Conservation (phyloP, 345 rosid species). For the Arabis hirsuta region DNA sequence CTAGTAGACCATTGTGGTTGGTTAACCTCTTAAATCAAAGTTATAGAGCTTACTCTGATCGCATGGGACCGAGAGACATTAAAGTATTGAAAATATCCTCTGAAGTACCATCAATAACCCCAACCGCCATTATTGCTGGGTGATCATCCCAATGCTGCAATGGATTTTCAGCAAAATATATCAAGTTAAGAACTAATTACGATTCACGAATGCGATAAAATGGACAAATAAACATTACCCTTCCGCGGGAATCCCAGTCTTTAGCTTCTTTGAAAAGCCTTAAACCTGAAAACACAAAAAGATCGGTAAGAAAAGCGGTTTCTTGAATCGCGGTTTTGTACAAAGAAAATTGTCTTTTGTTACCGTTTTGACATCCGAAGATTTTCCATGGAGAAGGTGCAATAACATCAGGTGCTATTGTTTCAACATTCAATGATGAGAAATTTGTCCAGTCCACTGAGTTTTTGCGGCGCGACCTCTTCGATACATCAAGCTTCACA, state of each 20-base stretch:
- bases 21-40: neutral
- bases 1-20: neutral
- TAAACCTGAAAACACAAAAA: constrained; percentile 58
- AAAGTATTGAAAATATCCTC: constrained; percentile 79
- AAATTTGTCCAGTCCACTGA: constrained; percentile 59
- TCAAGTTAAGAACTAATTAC: neutral
- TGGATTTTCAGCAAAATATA: constrained; percentile 23
- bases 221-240: constrained; percentile 49
- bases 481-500: constrained; percentile 50
- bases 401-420: constrained; percentile 71
- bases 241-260: constrained; percentile 64
- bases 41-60: constrained; percentile 78
- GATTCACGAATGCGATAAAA: neutral
- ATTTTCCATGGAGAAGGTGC: constrained; percentile 97
- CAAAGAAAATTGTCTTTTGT: neutral
- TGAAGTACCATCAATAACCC: constrained; percentile 76
- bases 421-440: constrained; percentile 55
- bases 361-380: constrained; percentile 95
- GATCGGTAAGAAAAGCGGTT: neutral
- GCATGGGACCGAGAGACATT: constrained; percentile 81
- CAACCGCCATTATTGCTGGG: constrained; percentile 97
- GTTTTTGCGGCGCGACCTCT: constrained; percentile 49
- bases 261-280: constrained; percentile 94
- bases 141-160: constrained; percentile 87
- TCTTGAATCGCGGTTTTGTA: neutral